Base-by-base conservation (phyloP, 2,329 filamentous ascomycete species). In the Basipetospora chlamydospora region DNA sequence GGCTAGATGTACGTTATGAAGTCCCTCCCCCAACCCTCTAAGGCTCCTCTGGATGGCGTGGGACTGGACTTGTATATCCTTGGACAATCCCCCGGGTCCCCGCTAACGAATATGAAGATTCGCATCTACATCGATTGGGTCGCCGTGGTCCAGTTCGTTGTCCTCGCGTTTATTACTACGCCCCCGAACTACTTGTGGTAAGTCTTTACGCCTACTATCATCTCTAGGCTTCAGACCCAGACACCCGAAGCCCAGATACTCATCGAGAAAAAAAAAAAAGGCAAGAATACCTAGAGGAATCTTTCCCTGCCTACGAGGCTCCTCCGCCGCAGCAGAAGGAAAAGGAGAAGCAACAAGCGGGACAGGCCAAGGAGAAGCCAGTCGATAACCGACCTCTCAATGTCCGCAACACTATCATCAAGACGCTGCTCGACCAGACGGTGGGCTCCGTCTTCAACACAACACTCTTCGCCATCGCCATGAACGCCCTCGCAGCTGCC, bases 181-280 rank as follows among this genome's bases (percentile, higher is more conserved):
- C 85, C 86, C 3, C 81, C 81, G 30, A 95, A 95, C 58, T 83
- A 85, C 51, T 52, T 83, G 47, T 94, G 85, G 86, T 75, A 54
- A 46, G 59, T 55, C n/a, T n/a, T n/a, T n/a, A n/a, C n/a, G n/a
- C n/a, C n/a, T n/a, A n/a, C n/a, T n/a, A n/a, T n/a, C n/a, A n/a
- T n/a, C n/a, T n/a, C n/a, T n/a, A n/a, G n/a, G n/a, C n/a, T n/a
- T n/a, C n/a, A n/a, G n/a, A n/a, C n/a, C n/a, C n/a, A n/a, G n/a
- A n/a, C n/a, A n/a, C n/a, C n/a, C n/a, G n/a, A n/a, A n/a, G n/a
- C n/a, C n/a, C n/a, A n/a, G n/a, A n/a, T n/a, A n/a, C n/a, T n/a
- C n/a, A n/a, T n/a, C n/a, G n/a, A 15, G n/a, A n/a, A n/a, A 26
- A 26, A 26, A 26, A n/a, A 26, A n/a, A n/a, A 10, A 33, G 30